phyloP scores from a whole-genome alignment of 345 rosid genomes.

The Arabidopsis arenosa region DNA sequence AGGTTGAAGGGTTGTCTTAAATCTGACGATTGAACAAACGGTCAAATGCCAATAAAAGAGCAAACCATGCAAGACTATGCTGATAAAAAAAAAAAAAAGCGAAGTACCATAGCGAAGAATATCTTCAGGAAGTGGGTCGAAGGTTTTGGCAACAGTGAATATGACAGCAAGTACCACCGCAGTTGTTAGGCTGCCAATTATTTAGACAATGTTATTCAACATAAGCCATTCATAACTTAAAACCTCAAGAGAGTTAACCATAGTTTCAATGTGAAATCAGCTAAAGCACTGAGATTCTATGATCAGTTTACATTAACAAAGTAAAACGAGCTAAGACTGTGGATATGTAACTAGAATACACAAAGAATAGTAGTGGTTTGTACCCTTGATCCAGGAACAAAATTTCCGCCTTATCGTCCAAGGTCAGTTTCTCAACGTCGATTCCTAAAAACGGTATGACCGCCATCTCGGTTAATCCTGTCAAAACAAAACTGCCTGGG shows the following conservation, averaged over 20 bases:
- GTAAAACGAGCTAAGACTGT: not conserved
- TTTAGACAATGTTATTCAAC: conserved; percentile 32
- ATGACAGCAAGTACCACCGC: conserved; percentile 77
- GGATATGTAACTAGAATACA: not conserved
- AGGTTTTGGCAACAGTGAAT: conserved; percentile 65
- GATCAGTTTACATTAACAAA: not conserved
- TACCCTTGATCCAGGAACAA: conserved; percentile 87
- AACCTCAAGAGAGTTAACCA: not conserved
- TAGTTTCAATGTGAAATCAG: not conserved
- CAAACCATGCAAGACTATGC: conserved; percentile 20
- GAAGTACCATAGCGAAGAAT: conserved; percentile 76
- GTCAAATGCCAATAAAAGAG: not conserved
- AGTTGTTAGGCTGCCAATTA: conserved; percentile 69
- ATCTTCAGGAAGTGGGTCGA: conserved; percentile 83
- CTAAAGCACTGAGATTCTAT: not conserved
- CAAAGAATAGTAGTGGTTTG: conserved; percentile 20
- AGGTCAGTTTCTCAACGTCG: conserved; percentile 62
- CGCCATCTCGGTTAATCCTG: conserved; percentile 76
- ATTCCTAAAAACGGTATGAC: conserved; percentile 69
- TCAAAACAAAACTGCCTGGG: conserved; percentile 96
- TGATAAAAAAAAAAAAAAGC: not conserved
- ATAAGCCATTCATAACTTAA: conserved; percentile 7
- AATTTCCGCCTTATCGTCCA: conserved; percentile 87
- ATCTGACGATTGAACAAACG: conserved; percentile 37
- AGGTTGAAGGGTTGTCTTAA: conserved; percentile 47